Evolutionary conservation across 495 filamentous ascomycete genomes (phyloP), one percentile per base, ranked within the genome.

Genomic region (Annulohypoxylon moriforme): DNA sequence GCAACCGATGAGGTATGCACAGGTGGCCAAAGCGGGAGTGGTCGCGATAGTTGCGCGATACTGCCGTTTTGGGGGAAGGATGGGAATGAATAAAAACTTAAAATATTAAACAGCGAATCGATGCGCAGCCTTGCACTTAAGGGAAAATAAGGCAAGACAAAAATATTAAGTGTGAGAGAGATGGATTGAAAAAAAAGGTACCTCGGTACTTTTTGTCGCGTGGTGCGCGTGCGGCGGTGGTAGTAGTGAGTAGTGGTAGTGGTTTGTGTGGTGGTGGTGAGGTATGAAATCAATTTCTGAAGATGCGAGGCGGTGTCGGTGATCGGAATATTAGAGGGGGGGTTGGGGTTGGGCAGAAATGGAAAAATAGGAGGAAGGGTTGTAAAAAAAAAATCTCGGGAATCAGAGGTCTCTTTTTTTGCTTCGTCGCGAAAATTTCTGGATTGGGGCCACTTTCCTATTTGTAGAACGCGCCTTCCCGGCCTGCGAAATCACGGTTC

Each of bases 401-500:
- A 75, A 75, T 68, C 62, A 70, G 74, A 76, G 67, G 69, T 75
- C 59, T 71, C 68, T 75, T 76, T 78, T 78, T 76, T 76, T 74
- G 60, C 56, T 59, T 73, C 64, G 64, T 69, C 72, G 69, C 71
- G 72, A 73, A 69, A 79, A 78, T 77, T 75, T 76, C 76, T 79
- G 76, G 77, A 74, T 68, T 68, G 75, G 79, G 76, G 79, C 76
- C 68, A 71, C 68, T 63, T 80, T 81, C 75, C 78, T 81, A 81
- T 83, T 82, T 82, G 81, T 81, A 82, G 73, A 75, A 76, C 76
- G 76, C 71, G 70, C 76, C 73, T 73, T 75, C 75, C 68, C 69
- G 67, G 64, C 52, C 67, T 74, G 64, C 68, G 61, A 72, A 72
- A 71, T 70, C 76, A 77, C 73, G 66, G 74, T 70, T 73, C 68